Evolutionary conservation across 192 early-diverging fungal genomes (phyloP), one percentile per base, ranked within the genome.

Genomic region (Irineochytrium annulatum): DNA sequence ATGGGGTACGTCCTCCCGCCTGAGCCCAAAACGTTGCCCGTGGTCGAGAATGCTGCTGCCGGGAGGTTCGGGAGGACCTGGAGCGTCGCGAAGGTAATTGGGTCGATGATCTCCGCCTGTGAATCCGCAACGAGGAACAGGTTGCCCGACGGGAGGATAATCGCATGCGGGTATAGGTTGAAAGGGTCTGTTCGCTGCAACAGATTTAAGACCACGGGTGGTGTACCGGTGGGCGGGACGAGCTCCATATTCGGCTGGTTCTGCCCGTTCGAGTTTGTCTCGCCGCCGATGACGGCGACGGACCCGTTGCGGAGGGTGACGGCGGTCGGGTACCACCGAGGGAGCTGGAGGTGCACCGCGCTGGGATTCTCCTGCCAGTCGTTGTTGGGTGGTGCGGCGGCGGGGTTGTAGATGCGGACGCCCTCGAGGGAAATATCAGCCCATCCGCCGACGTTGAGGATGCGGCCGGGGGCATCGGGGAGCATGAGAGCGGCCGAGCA

Each of bases 251-350:
- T 33, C 2, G 52, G 43, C 29, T 60, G 49, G 35, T 55, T 55
- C 30, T 39, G 19, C 5, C 17, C 20, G 17, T 52, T 39, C 43
- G 17, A 13, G 41, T 13, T 67, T 14, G 59, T 84, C 34, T 63
- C 69, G 22, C 84, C 84, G 43, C 84, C 80, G 22, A 86, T 48
- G 51, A 81, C 73, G 51, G 82, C 71, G 13, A 81, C 46, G 20
- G 74, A 60, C 19, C 84, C 84, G 44, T 76, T 67, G 13, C 67
- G 66, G 39, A 77, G 59, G 30, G 52, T 31, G 20, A 64, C 3
- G 3, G 48, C 39, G 5, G 24, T 33, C 6, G 62, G 54, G 44
- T 64, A 64, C 62, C 62, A 64, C 11, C 62, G 35, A 2, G 62
- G 62, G 2, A 58, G 29, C 43, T 45, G 57, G 6, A 62, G 57